A percentile compares a stretch with the other conserved stretches of the same genome.
These are phyloP conservation scores for Marchantia paleacea DNA, from an alignment of 225 moss, liverwort and hornwort species.

Conservation along the genomic window DNA sequence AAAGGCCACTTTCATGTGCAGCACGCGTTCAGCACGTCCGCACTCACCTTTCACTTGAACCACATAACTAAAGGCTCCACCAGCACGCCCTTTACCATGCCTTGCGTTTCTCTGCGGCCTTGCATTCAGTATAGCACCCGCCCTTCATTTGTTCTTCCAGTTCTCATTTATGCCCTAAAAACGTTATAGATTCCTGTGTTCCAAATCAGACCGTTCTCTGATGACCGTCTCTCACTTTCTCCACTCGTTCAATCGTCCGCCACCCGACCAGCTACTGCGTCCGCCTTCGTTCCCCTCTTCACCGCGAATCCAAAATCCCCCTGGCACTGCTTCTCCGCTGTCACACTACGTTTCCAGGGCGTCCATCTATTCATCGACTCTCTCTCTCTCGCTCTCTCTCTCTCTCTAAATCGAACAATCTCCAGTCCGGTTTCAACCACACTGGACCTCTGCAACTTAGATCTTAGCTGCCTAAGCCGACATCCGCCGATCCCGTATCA, in stretches of 20 bases:
- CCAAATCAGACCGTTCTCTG: not conserved
- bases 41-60: slow-evolving; percentile 9
- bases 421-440: not conserved
- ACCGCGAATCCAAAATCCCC: not conserved
- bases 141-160: not conserved
- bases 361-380: slow-evolving; percentile 3
- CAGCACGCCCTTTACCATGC: not conserved
- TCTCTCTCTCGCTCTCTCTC: not conserved
- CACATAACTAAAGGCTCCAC: not conserved
- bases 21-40: not conserved
- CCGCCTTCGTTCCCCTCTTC: not conserved
- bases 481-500: not conserved
- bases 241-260: not conserved
- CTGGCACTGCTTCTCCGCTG: not conserved
- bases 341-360: not conserved
- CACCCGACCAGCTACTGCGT: not conserved
- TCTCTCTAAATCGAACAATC: not conserved
- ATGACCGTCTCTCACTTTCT: not conserved
- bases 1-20: not conserved
- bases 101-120: not conserved
- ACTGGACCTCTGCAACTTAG: slow-evolving; percentile 4
- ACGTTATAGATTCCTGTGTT: not conserved
- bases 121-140: not conserved
- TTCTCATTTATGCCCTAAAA: slow-evolving; percentile 22
- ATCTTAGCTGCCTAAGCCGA: slow-evolving; percentile 6